These are phyloP conservation scores for Auricularia auricula-judae DNA, from an alignment of 768 basidiomycete genomes.

Conservation along the genomic window DNA sequence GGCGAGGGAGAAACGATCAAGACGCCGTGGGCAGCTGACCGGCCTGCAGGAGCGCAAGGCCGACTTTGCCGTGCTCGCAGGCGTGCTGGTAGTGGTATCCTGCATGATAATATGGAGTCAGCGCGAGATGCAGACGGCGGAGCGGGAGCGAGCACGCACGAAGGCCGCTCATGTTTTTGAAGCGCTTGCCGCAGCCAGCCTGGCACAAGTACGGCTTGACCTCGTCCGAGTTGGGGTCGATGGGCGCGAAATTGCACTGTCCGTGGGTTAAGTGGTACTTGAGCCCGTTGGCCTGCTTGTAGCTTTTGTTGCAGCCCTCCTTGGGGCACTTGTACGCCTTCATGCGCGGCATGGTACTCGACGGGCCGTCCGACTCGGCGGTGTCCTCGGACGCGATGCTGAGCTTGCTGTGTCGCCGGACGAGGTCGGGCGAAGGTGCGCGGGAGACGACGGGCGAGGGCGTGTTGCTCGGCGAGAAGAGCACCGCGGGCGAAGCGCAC, in stretches of 20 bases:
- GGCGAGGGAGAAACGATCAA: not conserved
- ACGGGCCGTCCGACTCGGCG: conserved; percentile 40
- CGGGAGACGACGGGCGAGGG: conserved; percentile 3
- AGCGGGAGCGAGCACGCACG: conserved; percentile 21
- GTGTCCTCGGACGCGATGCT: conserved; percentile 28
- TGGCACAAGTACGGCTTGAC: conserved; percentile 78
- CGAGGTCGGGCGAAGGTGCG: not conserved
- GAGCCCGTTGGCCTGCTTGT: conserved; percentile 91
- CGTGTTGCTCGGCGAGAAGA: conserved; percentile 6
- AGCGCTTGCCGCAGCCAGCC: conserved; percentile 75
- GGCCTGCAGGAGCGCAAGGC: conserved; percentile 70
- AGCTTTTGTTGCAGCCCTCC: conserved; percentile 89
- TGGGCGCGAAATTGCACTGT: conserved; percentile 86
- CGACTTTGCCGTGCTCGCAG: conserved; percentile 88
- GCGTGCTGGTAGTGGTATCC: conserved; percentile 93
- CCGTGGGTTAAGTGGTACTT: conserved; percentile 94
- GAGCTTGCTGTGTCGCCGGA: conserved; percentile 2
- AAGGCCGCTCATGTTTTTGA: conserved; percentile 98
- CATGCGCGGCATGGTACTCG: conserved; percentile 31
- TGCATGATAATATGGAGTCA: not conserved
- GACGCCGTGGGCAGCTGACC: conserved; percentile 33
- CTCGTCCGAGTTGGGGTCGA: conserved; percentile 50
- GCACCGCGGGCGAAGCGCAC: conserved; percentile 3
- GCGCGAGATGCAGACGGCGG: not conserved
- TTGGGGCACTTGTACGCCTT: conserved; percentile 93